Evolutionary conservation across 305 asterid genomes (phyloP).

Genomic region (Plantago coronopus): DNA sequence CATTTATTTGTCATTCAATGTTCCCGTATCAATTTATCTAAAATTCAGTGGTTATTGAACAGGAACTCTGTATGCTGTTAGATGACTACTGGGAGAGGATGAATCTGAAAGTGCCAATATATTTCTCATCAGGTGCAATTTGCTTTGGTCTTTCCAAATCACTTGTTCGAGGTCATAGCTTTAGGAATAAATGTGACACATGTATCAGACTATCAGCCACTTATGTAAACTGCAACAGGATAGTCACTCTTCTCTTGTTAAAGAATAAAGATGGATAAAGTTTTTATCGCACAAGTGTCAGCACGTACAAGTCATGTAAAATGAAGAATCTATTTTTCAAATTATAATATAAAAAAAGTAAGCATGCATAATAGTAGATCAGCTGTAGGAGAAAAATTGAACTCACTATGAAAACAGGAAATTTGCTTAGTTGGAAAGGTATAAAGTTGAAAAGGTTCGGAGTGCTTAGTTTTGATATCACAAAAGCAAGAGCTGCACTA

Average conservation of each 20-base stretch:
- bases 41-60: slow-evolving; percentile 20
- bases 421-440: not conserved
- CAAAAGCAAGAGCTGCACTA: not conserved
- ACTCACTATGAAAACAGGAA: not conserved
- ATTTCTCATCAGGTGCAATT: slow-evolving; percentile 72
- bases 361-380: no score
- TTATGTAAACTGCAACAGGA: not conserved
- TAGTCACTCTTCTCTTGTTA: no score
- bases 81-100: slow-evolving; percentile 91
- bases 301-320: no score
- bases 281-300: no score
- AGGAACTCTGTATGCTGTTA: slow-evolving; percentile 92
- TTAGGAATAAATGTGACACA: not conserved
- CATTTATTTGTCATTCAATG: slow-evolving; percentile 4
- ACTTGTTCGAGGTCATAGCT: not conserved
- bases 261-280: no score
- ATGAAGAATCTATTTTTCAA: no score
- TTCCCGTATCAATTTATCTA: slow-evolving; percentile 12
- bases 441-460: not conserved
- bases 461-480: not conserved
- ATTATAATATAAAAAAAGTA: no score
- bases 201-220: not conserved
- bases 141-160: slow-evolving; percentile 1
- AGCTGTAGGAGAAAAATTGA: no score
- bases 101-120: slow-evolving; percentile 83